phyloP scores from a whole-genome alignment of 1,284 basidiomycete species.

The Sanghuangporus baumii region DNA sequence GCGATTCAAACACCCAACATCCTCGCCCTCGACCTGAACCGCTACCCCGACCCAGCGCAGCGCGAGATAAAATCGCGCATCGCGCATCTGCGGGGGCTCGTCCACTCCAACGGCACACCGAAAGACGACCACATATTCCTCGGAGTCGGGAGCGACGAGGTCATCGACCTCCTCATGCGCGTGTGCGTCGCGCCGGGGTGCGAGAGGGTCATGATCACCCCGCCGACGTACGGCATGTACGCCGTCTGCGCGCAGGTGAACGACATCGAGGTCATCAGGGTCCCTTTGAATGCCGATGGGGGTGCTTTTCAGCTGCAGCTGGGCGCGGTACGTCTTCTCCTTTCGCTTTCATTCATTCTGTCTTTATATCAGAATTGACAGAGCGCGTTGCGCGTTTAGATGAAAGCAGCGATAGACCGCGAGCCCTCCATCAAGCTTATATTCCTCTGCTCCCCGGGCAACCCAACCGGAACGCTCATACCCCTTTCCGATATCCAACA shows the following conservation, averaged over 20 bases:
- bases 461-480: slow-evolving; percentile 91
- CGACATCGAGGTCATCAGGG: slow-evolving; percentile 81
- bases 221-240: slow-evolving; percentile 99
- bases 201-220: slow-evolving; percentile 80
- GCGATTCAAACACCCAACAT: slow-evolving; percentile 23
- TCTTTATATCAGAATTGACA: not conserved
- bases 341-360: not conserved
- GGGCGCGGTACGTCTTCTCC: not conserved
- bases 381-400: slow-evolving; percentile 43
- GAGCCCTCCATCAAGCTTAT: slow-evolving; percentile 84
- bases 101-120: slow-evolving; percentile 34
- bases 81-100: slow-evolving; percentile 62
- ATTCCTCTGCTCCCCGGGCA: slow-evolving; percentile 96
- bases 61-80: slow-evolving; percentile 76
- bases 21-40: slow-evolving; percentile 58
- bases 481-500: slow-evolving; percentile 63
- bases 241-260: slow-evolving; percentile 92
- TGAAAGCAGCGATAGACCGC: slow-evolving; percentile 62
- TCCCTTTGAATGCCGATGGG: slow-evolving; percentile 68
- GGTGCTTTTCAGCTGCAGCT: slow-evolving; percentile 64
- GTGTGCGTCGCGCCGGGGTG: slow-evolving; percentile 77
- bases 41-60: slow-evolving; percentile 86
- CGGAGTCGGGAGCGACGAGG: slow-evolving; percentile 96
- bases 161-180: slow-evolving; percentile 92
- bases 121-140: slow-evolving; percentile 72